Base-by-base conservation (phyloP, 2,329 filamentous ascomycete species). In the Epichloe scottii region DNA sequence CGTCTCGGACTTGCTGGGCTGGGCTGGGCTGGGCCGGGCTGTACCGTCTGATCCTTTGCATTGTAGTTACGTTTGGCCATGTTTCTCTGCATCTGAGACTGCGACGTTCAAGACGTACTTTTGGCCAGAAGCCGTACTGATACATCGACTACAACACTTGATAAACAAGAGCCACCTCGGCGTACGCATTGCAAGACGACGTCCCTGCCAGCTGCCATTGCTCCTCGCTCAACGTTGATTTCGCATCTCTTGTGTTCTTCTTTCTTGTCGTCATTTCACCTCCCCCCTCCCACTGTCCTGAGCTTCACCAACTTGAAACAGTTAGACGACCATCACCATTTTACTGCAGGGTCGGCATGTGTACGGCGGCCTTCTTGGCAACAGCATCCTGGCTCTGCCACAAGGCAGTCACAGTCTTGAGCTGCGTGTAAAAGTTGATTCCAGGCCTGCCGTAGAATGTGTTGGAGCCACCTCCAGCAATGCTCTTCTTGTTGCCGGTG, bases 381-480 rank as follows among this genome's bases (percentile, higher is more conserved):
- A 93, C 78, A 1, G 89, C 90, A 71, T 96, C 90, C 62, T 90
- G 82, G 54, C 79, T 82, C 63, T 82, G 81, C 93, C 93, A 98
- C 66, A 94, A 71, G 58, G 88, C 85, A 49, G 93, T 98, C 46
- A 98, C 93, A 3, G 93, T 98, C 86, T 98, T 97, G 64, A 87
- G 79, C 72, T 97, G 93, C 3, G 93, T 98, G 70, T 95, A 97
- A 66, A 98, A 98, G 65, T 87, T 84, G 65, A 98, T 71, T 23
- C 91, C 93, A 0, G 89, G 88, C 69, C 87, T 86, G 58, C 93
- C 93, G 70, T 98, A 98, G 67, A 98, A 97, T 15, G 89, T 95
- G 71, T 81, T 95, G 38, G 87, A 86, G 54, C 93, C 91, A 49
- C 90, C 90, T 50, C 91, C 93, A 0, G 93, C 93, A 52, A 97